Evolutionary conservation across 2,329 filamentous ascomycete species (phyloP), one percentile per base, ranked within the genome.

Genomic region (Trichoderma sp.): DNA sequence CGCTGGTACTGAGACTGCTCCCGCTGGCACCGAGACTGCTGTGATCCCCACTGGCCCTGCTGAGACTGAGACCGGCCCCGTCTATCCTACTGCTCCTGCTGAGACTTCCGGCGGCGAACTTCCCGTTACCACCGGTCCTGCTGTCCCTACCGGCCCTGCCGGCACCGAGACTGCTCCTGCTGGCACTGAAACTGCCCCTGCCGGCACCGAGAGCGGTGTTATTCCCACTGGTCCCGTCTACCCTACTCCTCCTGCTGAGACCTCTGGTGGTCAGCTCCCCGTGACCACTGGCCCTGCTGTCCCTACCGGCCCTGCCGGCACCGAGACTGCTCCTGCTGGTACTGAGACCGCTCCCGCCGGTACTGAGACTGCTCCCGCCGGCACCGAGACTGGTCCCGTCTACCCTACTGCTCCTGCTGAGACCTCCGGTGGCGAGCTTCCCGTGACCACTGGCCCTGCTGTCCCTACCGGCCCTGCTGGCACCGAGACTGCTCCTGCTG

Each of bases 181-280:
- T 45, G 92, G 71, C 29, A 71, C 76, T 54, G 76, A 75, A 45
- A 42, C 67, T 19, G 22, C 19, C 7, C 27, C 53, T 32, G 45
- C 32, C 34, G 92, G n/a, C 48, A 39, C 15, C 37, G 37, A 39
- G 37, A 42, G 15, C 3, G 37, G 12, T 7, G 37, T 39, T 39
- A 17, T n/a, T 17, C 37, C 39, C 50, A 8, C 56, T 42, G n/a
- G 45, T 19, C 32, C 61, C 15, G 39, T n/a, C n/a, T n/a, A 57
- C 22, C 32, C 56, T 22, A 48, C n/a, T 8, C 60, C 65, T 37
- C 25, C 64, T 13, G 32, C 60, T 45, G 59, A 50, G 50, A 54
- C 19, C 25, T n/a, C n/a, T n/a, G n/a, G n/a, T n/a, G n/a, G n/a
- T n/a, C n/a, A n/a, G n/a, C n/a, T n/a, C n/a, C n/a, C n/a, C n/a